A percentile compares a stretch with the other conserved stretches of the same genome.
phyloP scores from a whole-genome alignment of 108 stramenopile species.

The Cyclotella sp. region DNA sequence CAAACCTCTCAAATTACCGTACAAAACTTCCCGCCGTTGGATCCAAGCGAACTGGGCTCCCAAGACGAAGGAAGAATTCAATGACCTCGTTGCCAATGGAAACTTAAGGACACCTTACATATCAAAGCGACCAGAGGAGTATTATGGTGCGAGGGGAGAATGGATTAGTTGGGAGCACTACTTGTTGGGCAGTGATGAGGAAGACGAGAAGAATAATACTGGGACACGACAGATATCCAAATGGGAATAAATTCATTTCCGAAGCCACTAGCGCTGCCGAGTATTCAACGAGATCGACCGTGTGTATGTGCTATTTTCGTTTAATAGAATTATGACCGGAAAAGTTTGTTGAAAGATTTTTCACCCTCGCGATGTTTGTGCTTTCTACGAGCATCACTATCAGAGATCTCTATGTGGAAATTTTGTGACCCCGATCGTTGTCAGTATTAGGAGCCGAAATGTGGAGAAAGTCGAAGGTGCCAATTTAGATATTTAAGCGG shows the following conservation, averaged over 20 bases:
- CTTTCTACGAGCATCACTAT: too few relatives aligned
- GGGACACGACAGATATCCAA: conserved; percentile 1
- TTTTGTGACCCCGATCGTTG: too few relatives aligned
- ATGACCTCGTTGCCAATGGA: conserved; percentile 70
- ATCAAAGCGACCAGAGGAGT: conserved; percentile 78
- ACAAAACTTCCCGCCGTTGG: conserved; percentile 59
- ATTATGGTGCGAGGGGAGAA: conserved; percentile 68
- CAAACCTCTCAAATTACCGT: conserved; percentile 58
- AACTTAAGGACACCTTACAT: conserved; percentile 75
- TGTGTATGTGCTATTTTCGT: not conserved
- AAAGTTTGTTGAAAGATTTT: too few relatives aligned
- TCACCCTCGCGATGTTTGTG: too few relatives aligned
- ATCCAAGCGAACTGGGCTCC: conserved; percentile 64
- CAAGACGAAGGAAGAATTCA: conserved; percentile 65
- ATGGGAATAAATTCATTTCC: conserved; percentile 10
- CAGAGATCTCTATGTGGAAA: too few relatives aligned
- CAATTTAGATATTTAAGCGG: too few relatives aligned
- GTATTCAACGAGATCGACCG: not conserved
- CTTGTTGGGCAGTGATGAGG: conserved; percentile 42
- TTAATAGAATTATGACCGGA: too few relatives aligned
- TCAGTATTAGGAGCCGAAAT: too few relatives aligned
- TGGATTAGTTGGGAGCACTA: conserved; percentile 85
- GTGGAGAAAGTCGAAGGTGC: too few relatives aligned
- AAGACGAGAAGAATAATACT: conserved; percentile 16
- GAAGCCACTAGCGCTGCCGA: too few relatives aligned